Conservation (phyloP, 371 early-diverging fungal species). For the Mucor circinelloides region DNA sequence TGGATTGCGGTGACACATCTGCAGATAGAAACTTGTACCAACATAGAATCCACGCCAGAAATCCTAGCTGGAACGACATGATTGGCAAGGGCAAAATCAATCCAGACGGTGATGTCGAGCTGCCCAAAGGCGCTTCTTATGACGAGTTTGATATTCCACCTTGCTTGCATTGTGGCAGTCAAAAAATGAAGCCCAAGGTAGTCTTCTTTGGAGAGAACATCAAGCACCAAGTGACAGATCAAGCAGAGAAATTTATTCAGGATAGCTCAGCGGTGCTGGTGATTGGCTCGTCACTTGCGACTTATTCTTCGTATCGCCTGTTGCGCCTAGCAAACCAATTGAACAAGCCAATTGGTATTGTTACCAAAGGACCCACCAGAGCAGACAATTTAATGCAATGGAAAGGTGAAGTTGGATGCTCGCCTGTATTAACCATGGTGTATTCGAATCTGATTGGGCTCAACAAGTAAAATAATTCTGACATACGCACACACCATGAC, state of each 20-base stretch:
- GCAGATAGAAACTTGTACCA: conserved; percentile 69
- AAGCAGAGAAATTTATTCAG: conserved; percentile 58
- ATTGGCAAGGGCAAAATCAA: conserved; percentile 49
- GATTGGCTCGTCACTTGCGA: conserved; percentile 81
- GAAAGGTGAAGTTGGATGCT: conserved; percentile 58
- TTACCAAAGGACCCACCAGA: conserved; percentile 79
- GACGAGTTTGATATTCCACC: conserved; percentile 71
- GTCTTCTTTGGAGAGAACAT: conserved; percentile 94
- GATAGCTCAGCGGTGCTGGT: conserved; percentile 67
- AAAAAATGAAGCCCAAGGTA: conserved; percentile 73
- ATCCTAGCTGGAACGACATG: conserved; percentile 67
- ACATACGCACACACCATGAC: background rate
- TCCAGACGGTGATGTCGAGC: conserved; percentile 91
- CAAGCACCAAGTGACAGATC: conserved; percentile 42
- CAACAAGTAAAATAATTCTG: background rate
- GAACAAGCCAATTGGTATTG: conserved; percentile 64
- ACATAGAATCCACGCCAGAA: conserved; percentile 60
- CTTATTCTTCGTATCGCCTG: conserved; percentile 82
- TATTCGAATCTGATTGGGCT: conserved; percentile 6
- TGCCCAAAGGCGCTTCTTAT: conserved; percentile 60
- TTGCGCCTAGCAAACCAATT: conserved; percentile 62
- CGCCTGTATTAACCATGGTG: conserved; percentile 33
- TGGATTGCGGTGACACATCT: conserved; percentile 58
- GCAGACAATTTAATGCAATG: conserved; percentile 68
- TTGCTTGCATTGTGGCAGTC: conserved; percentile 65